These are phyloP conservation scores for Tulasnella sp. DNA, from an alignment of 768 basidiomycete genomes.

Conservation along the genomic window DNA sequence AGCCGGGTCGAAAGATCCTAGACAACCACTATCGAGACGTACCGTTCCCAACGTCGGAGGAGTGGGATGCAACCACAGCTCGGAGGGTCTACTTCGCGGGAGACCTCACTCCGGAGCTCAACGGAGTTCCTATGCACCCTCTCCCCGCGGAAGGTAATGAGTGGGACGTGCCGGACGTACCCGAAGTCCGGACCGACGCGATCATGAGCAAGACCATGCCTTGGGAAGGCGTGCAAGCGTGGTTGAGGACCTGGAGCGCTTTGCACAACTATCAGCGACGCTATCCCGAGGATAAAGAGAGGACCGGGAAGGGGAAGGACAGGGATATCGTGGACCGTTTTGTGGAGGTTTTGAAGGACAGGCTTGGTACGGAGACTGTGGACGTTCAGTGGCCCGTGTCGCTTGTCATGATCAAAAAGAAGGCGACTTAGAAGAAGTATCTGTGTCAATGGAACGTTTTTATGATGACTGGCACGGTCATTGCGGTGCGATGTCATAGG, in stretches of 20 bases:
- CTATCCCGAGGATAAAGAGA: constrained; percentile 42
- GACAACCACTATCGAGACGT: constrained; percentile 58
- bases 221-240: constrained; percentile 55
- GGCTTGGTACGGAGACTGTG: constrained; percentile 16
- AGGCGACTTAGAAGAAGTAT: background rate
- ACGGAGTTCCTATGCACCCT: background rate
- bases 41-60: constrained; percentile 25
- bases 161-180: background rate
- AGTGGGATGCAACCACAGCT: constrained; percentile 20
- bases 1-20: constrained; percentile 69
- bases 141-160: background rate
- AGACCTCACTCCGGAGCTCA: constrained; percentile 28
- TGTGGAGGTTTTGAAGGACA: constrained; percentile 13
- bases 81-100: constrained; percentile 25
- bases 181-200: constrained; percentile 20
- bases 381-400: constrained; percentile 26
- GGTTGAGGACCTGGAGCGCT: constrained; percentile 60
- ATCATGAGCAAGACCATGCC: constrained; percentile 48
- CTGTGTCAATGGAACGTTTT: no score
- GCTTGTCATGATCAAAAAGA: constrained; percentile 24
- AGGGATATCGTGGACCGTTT: constrained; percentile 21
- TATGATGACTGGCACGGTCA: no score
- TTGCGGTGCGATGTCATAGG: no score
- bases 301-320: constrained; percentile 11
- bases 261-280: constrained; percentile 54